Evolutionary conservation across 2,329 filamentous ascomycete species (phyloP).

Genomic region (Sporothrix curviconia): DNA sequence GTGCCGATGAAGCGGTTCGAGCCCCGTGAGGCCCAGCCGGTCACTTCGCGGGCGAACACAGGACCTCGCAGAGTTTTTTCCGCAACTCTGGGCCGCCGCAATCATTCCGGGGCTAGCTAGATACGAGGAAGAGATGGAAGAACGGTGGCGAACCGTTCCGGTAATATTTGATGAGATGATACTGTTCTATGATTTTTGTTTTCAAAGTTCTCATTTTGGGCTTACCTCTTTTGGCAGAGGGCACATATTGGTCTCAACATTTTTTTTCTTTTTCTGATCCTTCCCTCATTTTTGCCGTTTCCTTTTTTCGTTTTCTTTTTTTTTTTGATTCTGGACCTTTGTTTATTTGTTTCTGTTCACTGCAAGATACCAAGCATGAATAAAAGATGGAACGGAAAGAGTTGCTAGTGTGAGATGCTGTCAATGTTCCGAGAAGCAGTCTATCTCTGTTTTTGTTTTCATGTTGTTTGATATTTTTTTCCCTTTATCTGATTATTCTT

Average conservation of each 20-base stretch:
- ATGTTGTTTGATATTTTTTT: background rate
- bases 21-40: slow-evolving; percentile 44
- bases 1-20: slow-evolving; percentile 53
- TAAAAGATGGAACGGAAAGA: background rate
- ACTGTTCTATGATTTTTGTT: background rate
- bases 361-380: slow-evolving; percentile 5
- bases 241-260: background rate
- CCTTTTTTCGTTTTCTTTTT: too few species aligned
- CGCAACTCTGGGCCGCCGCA: slow-evolving; percentile 59
- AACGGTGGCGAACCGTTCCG: background rate
- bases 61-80: slow-evolving; percentile 68
- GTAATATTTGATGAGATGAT: background rate
- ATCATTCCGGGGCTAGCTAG: slow-evolving; percentile 7
- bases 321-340: background rate
- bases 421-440: background rate
- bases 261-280: too few species aligned
- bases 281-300: too few species aligned
- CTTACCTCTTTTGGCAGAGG: background rate
- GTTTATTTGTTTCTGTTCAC: background rate
- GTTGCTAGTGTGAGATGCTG: background rate
- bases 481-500: background rate
- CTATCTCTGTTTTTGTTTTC: background rate
- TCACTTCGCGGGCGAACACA: slow-evolving; percentile 45
- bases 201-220: background rate
- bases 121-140: background rate